Evolutionary conservation across 805 yeast genomes (phyloP), one percentile per base, ranked within the genome.

Genomic region (Sugiyamaella valdiviana): DNA sequence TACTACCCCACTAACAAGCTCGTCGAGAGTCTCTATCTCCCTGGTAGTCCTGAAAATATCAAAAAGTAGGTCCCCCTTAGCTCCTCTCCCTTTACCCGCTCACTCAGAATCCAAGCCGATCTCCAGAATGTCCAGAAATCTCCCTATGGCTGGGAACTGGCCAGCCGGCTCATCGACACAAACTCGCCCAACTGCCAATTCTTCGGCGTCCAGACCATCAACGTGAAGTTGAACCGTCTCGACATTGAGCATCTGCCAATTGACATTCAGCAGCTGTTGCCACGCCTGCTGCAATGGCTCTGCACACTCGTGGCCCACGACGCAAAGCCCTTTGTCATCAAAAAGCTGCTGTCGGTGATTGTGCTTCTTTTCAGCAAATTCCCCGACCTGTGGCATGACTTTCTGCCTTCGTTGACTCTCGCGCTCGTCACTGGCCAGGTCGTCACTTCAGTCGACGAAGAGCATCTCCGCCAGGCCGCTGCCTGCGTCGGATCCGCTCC

Each of bases 141-240:
- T 0, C 63, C 67, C 0, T 58, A 73, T 43, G 91, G 87, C 1
- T 72, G 79, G 67, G 53, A 55, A 2, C 59, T 87, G 20, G 95
- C 90, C 0, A 71, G 74, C 32, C 55, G 64, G 36, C 68, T 87
- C 17, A 66, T 87, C 6, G 51, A 51, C 42, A 52, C 64, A 2
- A 37, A 53, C 23, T 59, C 62, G 21, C 57, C 69, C 3, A 58
- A 65, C 39, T 62, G 65, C 35, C 78, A 80, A 58, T 87, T 83
- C 62, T 82, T 87, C 58, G 96, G 95, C 0, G 95, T 95, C 0
- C 72, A 85, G 49, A 87, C 95, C 0, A 80, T 78, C 50, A 76
- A 87, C 0, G 93, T 87, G 3, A 70, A 74, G 53, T 63, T 83
- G 39, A 78, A 77, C 50, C 54, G 39, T 45, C 45, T 19, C 42